Evolutionary conservation across 306 rosid species (phyloP), one percentile per base, ranked within the genome.

Genomic region (Quercus engelmannii): DNA sequence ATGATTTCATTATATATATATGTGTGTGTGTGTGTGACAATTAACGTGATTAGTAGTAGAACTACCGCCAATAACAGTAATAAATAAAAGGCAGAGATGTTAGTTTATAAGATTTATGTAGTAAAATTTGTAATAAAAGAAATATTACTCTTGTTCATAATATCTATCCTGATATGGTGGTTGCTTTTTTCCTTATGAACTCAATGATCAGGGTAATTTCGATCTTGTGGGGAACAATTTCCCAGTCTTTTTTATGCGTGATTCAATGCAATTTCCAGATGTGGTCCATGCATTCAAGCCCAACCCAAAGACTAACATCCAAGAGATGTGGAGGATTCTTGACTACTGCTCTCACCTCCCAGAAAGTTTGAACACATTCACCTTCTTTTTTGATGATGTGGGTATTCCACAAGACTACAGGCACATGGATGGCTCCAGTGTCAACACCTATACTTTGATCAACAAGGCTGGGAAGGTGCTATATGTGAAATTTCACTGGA

Each of bases 401-500:
- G 97, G 98, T 52, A 69, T 94, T 63, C 98, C 98, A 61, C 96
- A 86, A 87, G 94, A 92, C 71, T 94, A 92, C 81, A 89, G 98
- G 88, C 98, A 94, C 82, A 94, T 94, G 92, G 98, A 94, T 6
- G 98, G 98, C 59, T 86, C 87, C 70, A 93, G 98, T 76, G 97
- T 94, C 58, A 89, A 92, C 80, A 90, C 98, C 18, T 94, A 87
- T 20, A 85, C 88, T 20, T 84, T 94, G 83, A 81, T 94, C 87
- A 89, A 83, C 90, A 92, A 87, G 86, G 86, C 90, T 56, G 97
- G 98, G 65, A 94, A 92, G 82, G 91, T 84, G 7, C 74, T 79
- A 65, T 94, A 92, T 33, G 98, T 92, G 65, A 92, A 94, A 73
- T 92, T 91, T 81, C 97, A 92, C 84, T 94, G 98, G 98, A 91